Percentiles rank a stretch among this genome's conserved stretches.
These are phyloP conservation scores for Porcisia hertigi DNA, from an alignment of 208 protist genomes.

Conservation along the genomic window DNA sequence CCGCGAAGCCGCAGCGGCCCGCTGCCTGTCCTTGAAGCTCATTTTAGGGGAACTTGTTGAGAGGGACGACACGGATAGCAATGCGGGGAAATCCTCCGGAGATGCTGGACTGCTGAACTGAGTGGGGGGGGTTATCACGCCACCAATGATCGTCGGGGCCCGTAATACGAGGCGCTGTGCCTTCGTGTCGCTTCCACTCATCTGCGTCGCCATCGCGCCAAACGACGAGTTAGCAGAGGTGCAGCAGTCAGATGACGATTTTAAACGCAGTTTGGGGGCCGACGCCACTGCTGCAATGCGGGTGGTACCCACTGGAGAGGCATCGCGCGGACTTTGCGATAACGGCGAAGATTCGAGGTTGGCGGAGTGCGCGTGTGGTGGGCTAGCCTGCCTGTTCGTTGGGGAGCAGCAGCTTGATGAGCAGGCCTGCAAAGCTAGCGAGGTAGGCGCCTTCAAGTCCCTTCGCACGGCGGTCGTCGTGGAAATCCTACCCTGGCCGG, in stretches of 20 bases:
- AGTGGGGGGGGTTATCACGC: not conserved
- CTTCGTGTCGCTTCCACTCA: not conserved
- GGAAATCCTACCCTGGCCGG: not conserved
- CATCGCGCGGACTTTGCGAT: not conserved
- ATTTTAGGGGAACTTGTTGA: constrained; percentile 9
- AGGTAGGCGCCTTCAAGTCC: not conserved
- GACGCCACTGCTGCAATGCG: not conserved
- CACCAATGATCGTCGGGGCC: not conserved
- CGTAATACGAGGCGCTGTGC: not conserved
- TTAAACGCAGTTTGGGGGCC: not conserved
- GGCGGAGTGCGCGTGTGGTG: not conserved
- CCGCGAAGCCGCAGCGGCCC: not conserved
- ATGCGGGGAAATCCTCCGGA: not conserved
- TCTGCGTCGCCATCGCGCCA: not conserved
- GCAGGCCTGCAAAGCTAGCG: not conserved
- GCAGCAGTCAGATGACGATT: not conserved
- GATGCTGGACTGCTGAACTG: not conserved
- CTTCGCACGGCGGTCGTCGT: not conserved
- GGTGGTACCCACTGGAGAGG: not conserved
- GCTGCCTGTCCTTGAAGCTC: constrained; percentile 30
- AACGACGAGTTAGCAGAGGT: not conserved
- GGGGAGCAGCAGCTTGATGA: not conserved
- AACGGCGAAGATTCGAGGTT: not conserved
- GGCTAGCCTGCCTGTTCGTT: not conserved
- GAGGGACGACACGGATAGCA: not conserved